Evolutionary conservation across 2,329 filamentous ascomycete species (phyloP), one percentile per base, ranked within the genome.

Genomic region (Diaporthe capsici): DNA sequence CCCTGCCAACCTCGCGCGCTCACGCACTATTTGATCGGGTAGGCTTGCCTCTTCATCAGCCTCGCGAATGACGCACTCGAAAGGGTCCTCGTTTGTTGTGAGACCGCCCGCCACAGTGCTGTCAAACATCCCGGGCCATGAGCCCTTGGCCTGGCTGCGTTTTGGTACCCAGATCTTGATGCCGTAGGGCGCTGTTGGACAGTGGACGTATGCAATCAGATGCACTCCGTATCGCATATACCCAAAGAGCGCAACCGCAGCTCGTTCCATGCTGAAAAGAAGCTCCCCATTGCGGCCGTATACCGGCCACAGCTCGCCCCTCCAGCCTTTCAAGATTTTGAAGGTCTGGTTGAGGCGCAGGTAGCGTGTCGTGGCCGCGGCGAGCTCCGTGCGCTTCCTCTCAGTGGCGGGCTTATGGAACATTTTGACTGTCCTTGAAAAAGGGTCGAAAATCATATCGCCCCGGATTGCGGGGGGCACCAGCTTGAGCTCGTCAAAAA

Each of bases 51-150:
- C 97, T 85, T 99, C 97, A 78, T 92, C 92, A 4, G 93, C 93
- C 84, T 99, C 97, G 72, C 96, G 91, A 28, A 98, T 89, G 71
- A 98, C 86, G 82, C 94, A 95, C 81, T 96, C 95, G 67, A 95
- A 93, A 0, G 94, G 94, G 31, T 89, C 89, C 83, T 98, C 96
- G 20, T 93, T 94, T 0, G 94, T 94, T 82, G 93, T 92, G 79
- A 98, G 92, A 0, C 95, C 90, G n/a, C 90, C 90, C 0, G 96
- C 97, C 9, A 98, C 97, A 1, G 95, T 95, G 83, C 98, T 99
- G 84, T 99, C 97, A 78, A 99, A 88, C 90, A 98, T 96, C n/a
- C 94, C 90, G 0, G 94, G 93, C 82, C 96, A 99, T 0, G 95
- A 98, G 79, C 94, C 91, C 87, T 98, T 99, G 75, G 87, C 90